Base-by-base conservation (phyloP, 176 grass and related monocot species). In the Oropetium thomaeum region DNA sequence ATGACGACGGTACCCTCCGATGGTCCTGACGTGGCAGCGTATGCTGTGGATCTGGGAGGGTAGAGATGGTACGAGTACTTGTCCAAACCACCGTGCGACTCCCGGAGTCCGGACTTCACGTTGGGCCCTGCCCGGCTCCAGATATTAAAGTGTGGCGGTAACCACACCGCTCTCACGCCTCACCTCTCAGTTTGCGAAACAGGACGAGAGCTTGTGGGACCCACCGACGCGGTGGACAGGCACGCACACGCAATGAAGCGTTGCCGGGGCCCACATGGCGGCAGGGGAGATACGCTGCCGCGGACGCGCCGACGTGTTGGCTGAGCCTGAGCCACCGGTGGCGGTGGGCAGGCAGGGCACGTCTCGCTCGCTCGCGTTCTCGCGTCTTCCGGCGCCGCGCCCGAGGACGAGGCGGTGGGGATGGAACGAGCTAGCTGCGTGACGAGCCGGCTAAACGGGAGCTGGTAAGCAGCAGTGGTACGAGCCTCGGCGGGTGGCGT, bases 131-230 rank as follows among this genome's bases (percentile, higher is more conserved):
- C 3, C 43, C 16, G 26, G 20, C 40, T n/a, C n/a, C 20, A 22
- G 49, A 52, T 52, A 67, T 55, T 40, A 38, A n/a, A n/a, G n/a
- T n/a, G n/a, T n/a, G n/a, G n/a, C n/a, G n/a, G 65, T 51, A 40
- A 4, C 23, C 23, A 15, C 75, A 66, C 61, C 72, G 55, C 72
- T 4, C n/a, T 5, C 4, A 19, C 45, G 17, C 15, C 55, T 0
- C 8, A 7, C 17, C 38, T 15, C 43, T 32, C 44, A 32, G 68
- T 51, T 31, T 5, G 43, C 43, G 17, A 20, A 17, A 22, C 28
- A 3, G 15, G 48, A 39, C 31, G 51, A 4, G 8, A 2, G 8
- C 30, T 2, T 1, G 30, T n/a, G 43, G 79, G 60, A 4, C 69
- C 69, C 69, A 5, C 34, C 0, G 1, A 5, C 0, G 49, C 8